Evolutionary conservation across 306 rosid genomes (phyloP).

Genomic region (Quercus dentata): DNA sequence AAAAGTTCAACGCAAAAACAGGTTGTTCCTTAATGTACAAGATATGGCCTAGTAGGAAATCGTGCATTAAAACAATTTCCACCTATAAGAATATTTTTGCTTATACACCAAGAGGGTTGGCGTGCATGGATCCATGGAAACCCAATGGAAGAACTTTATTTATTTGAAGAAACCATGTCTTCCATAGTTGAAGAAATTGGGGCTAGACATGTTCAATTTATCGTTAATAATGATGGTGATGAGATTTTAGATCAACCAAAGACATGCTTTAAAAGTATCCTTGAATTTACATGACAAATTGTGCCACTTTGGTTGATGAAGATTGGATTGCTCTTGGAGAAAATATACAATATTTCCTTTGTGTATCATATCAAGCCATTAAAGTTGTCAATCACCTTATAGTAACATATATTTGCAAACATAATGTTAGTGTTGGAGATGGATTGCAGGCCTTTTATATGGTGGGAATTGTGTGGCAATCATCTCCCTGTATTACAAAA

Average conservation of each 20-base stretch:
- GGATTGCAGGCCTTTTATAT: not conserved
- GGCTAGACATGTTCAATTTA: not conserved
- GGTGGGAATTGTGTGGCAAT: constrained; percentile 1
- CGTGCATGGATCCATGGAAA: not conserved
- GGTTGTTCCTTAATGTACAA: not conserved
- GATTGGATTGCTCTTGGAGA: not conserved
- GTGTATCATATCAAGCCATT: too few species aligned
- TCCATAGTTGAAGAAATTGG: not conserved
- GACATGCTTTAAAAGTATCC: not conserved
- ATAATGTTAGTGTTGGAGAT: not conserved
- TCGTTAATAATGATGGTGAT: not conserved
- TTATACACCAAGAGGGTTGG: not conserved
- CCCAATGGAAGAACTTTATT: accelerated
- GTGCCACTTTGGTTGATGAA: not conserved
- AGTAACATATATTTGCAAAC: not conserved
- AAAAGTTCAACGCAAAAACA: not conserved
- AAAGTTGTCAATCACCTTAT: too few species aligned
- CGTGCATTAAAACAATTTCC: accelerated
- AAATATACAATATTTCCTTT: not conserved
- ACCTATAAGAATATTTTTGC: not conserved
- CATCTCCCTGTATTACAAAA: not conserved
- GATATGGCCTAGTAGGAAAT: not conserved
- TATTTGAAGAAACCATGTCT: not conserved
- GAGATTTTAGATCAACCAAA: too few species aligned
- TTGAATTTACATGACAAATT: not conserved